These are phyloP conservation scores for Pythium volutum DNA, from an alignment of 352 stramenopile species.

Conservation along the genomic window DNA sequence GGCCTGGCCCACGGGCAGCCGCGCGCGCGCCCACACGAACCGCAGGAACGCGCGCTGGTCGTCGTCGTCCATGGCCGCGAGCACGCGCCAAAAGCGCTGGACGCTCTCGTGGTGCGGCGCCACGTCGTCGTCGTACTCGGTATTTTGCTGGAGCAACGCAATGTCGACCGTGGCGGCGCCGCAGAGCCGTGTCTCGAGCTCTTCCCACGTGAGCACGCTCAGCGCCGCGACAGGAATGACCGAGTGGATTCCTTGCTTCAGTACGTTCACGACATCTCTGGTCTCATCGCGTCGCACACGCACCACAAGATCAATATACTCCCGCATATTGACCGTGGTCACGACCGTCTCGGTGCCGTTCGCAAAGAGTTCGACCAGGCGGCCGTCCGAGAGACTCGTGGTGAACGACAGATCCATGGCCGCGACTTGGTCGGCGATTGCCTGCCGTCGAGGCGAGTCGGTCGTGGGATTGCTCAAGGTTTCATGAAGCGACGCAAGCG, in stretches of 20 bases:
- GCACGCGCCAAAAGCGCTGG: constrained; percentile 75
- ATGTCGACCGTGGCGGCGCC: constrained; percentile 74
- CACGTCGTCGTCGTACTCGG: constrained; percentile 83
- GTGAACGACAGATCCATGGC: constrained; percentile 77
- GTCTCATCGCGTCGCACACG: constrained; percentile 41
- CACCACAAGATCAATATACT: constrained; percentile 50
- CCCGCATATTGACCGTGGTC: constrained; percentile 40
- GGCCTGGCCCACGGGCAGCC: constrained; percentile 49
- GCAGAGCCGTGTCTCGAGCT: constrained; percentile 74
- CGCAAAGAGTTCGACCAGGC: constrained; percentile 38
- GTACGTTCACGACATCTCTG: constrained; percentile 50
- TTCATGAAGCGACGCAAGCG: constrained; percentile 31
- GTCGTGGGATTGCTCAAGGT: constrained; percentile 16
- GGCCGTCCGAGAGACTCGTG: constrained; percentile 67
- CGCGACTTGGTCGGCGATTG: constrained; percentile 44
- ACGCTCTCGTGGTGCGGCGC: constrained; percentile 60
- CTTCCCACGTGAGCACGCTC: constrained; percentile 52
- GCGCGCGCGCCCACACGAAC: constrained; percentile 80
- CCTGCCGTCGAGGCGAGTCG: not conserved
- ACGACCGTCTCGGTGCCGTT: constrained; percentile 36
- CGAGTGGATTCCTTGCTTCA: constrained; percentile 75
- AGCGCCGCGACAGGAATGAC: constrained; percentile 67
- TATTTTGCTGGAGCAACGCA: constrained; percentile 64
- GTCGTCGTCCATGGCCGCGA: constrained; percentile 52
- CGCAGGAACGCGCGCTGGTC: constrained; percentile 75